Percentiles rank a stretch among this genome's conserved stretches.
These are phyloP conservation scores for Sistotremastrum suecicum DNA, from an alignment of 768 basidiomycete species.

Conservation along the genomic window DNA sequence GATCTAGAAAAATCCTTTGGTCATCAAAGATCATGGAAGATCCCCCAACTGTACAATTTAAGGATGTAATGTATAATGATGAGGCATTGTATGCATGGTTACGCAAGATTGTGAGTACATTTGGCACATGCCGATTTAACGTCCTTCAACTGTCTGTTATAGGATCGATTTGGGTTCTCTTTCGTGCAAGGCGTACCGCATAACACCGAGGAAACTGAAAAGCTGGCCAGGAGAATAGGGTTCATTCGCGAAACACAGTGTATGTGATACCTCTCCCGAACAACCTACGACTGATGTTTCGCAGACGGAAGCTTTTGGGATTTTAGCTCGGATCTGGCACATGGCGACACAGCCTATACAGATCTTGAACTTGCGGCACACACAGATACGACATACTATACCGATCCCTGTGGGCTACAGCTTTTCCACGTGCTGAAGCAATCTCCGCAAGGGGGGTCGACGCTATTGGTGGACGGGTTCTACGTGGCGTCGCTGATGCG, in stretches of 20 bases:
- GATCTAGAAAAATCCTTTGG: slow-evolving; percentile 61
- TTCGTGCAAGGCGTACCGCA: slow-evolving; percentile 71
- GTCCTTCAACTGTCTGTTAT: neutral
- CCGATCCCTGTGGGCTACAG: slow-evolving; percentile 90
- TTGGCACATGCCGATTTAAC: neutral
- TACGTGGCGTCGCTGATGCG: slow-evolving; percentile 74
- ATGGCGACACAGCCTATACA: slow-evolving; percentile 91
- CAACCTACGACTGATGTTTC: neutral
- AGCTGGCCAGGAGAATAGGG: slow-evolving; percentile 58
- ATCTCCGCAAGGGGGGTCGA: slow-evolving; percentile 74
- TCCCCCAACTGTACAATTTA: slow-evolving; percentile 61
- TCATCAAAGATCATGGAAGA: slow-evolving; percentile 57
- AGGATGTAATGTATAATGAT: slow-evolving; percentile 54
- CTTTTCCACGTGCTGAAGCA: slow-evolving; percentile 88
- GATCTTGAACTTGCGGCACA: slow-evolving; percentile 79
- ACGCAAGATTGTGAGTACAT: slow-evolving; percentile 51
- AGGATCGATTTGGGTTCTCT: slow-evolving; percentile 85
- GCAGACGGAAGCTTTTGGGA: slow-evolving; percentile 95
- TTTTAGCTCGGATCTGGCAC: slow-evolving; percentile 81
- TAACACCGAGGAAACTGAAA: slow-evolving; percentile 75
- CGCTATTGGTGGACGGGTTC: slow-evolving; percentile 93
- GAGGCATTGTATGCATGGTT: slow-evolving; percentile 76
- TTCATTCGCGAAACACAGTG: slow-evolving; percentile 84
- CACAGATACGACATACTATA: slow-evolving; percentile 68
- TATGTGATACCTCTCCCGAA: slow-evolving; percentile 11